Percentiles rank a stretch among this genome's conserved stretches.
Evolutionary conservation across 371 early-diverging fungal genomes (phyloP).

Genomic region (Spiromyces aspiralis): DNA sequence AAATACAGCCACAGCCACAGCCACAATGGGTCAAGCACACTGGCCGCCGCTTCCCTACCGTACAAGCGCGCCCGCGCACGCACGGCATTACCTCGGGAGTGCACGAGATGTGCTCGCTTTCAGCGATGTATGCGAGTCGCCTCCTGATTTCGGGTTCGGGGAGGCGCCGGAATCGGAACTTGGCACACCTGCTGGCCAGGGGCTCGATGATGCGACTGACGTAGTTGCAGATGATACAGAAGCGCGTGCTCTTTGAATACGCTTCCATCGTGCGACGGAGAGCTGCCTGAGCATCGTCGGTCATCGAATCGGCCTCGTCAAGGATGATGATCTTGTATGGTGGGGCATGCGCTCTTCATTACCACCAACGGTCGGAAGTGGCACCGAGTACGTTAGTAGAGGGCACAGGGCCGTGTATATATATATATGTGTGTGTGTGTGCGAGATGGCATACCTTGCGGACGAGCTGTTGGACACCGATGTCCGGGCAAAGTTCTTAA

Average conservation of each 20-base stretch:
- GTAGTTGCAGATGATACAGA: conserved; percentile 98
- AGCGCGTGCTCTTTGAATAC: conserved; percentile 88
- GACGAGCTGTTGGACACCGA: conserved; percentile 7
- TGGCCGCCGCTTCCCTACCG: too few relatives aligned
- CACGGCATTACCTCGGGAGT: background rate
- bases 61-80: too few relatives aligned
- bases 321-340: conserved; percentile 95
- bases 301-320: conserved; percentile 99
- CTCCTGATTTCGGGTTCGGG: conserved; percentile 10
- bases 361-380: conserved; percentile 2
- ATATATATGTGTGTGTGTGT: too few relatives aligned
- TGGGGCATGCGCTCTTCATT: conserved; percentile 34
- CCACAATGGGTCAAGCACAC: too few relatives aligned
- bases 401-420: too few relatives aligned
- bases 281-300: conserved; percentile 95
- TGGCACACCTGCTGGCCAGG: conserved; percentile 87
- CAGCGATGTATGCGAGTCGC: background rate
- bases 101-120: background rate
- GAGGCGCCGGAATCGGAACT: conserved; percentile 85
- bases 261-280: conserved; percentile 98
- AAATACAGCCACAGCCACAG: too few relatives aligned
- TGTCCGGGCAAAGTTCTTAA: conserved; percentile 90
- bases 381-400: too few relatives aligned
- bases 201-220: conserved; percentile 88
- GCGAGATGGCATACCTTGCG: too few relatives aligned